Evolutionary conservation across 176 grass and related monocot genomes (phyloP).

Genomic region (Oryza nivara): DNA sequence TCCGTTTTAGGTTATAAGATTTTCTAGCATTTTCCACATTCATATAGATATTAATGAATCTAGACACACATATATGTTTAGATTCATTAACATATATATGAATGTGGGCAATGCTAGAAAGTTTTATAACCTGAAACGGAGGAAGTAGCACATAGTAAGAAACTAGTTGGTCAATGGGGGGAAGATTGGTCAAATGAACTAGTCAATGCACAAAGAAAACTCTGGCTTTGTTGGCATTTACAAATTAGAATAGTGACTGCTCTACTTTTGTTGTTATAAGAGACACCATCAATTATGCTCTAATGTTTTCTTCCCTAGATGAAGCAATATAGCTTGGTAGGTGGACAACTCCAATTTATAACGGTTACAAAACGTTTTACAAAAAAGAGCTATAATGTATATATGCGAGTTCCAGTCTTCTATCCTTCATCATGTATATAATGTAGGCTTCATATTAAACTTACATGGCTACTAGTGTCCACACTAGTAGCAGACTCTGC

Average conservation of each 20-base stretch:
- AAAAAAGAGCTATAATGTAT: not conserved
- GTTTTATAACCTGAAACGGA: no score
- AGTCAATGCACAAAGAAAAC: constrained; percentile 10
- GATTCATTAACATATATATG: no score
- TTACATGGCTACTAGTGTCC: constrained; percentile 54
- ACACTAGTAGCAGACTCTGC: constrained; percentile 36
- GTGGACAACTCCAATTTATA: not conserved
- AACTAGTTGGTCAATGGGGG: no score
- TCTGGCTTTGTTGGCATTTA: not conserved
- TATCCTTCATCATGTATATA: not conserved
- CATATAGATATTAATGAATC: no score
- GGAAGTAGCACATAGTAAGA: not conserved
- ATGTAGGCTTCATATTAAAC: constrained; percentile 12
- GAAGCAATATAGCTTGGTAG: constrained; percentile 10
- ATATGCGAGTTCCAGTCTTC: not conserved
- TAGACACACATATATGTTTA: no score
- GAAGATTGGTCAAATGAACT: not conserved
- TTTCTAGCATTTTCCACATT: no score
- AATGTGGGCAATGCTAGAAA: no score
- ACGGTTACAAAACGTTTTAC: not conserved
- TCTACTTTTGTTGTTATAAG: constrained; percentile 6
- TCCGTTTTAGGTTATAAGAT: no score
- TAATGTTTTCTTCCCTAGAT: not conserved
- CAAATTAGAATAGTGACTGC: not conserved
- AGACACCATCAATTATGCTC: not conserved